Conservation (phyloP, 208 protist genomes). For the Leishmania braziliensis region DNA sequence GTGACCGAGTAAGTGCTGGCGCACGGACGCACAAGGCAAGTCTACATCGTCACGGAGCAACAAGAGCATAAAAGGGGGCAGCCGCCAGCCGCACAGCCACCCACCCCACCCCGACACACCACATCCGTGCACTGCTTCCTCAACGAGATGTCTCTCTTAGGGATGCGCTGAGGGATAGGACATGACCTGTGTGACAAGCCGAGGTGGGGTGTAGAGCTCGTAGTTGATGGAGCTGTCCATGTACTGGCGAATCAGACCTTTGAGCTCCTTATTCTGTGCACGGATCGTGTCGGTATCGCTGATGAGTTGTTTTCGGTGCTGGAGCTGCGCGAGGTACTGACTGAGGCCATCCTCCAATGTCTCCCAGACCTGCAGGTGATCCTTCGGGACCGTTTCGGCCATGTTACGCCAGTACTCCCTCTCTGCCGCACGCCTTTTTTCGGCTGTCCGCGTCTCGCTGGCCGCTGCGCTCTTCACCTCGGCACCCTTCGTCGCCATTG, state of each 20-base stretch:
- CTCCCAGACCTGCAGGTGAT: slow-evolving; percentile 86
- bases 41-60: not conserved
- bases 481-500: slow-evolving; percentile 12
- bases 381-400: slow-evolving; percentile 71
- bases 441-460: slow-evolving; percentile 31
- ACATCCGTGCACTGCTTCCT: not conserved
- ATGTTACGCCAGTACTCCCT: slow-evolving; percentile 89
- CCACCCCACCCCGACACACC: not conserved
- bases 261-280: slow-evolving; percentile 94
- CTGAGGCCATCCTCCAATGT: slow-evolving; percentile 88
- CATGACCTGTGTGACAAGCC: slow-evolving; percentile 43
- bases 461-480: slow-evolving; percentile 15
- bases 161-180: not conserved
- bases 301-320: slow-evolving; percentile 88
- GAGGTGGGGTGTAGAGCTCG: slow-evolving; percentile 85
- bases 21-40: slow-evolving; percentile 1
- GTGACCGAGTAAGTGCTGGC: too few relatives aligned
- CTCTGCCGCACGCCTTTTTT: slow-evolving; percentile 60
- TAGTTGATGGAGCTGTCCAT: slow-evolving; percentile 92
- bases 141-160: not conserved
- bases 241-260: slow-evolving; percentile 91
- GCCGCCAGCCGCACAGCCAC: not conserved
- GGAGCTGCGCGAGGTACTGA: slow-evolving; percentile 90
- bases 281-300: slow-evolving; percentile 85
- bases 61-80: not conserved